Evolutionary conservation across 1,139 yeast genomes (phyloP), one percentile per base, ranked within the genome.

Genomic region (Suhomyces bribrorum): DNA sequence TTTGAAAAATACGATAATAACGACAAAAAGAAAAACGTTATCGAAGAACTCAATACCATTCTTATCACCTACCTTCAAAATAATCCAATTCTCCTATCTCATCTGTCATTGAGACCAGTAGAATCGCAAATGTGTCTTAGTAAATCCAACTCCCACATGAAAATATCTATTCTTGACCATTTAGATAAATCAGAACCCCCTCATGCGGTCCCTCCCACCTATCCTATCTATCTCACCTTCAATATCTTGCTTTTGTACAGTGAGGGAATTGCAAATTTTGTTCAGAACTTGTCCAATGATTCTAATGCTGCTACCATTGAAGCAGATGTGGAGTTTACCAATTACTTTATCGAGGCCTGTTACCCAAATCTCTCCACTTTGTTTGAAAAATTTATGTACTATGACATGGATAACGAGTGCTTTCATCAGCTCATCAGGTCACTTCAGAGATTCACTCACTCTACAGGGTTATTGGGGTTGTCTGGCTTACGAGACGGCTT

Each of bases 401-500:
- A 89, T 0, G 68, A 82, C 2, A 63, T 86, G 58, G 95, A 88
- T 52, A 72, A 75, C 40, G 90, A 84, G 14, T 55, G 79, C 16
- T 72, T 86, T 54, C 86, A 84, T 43, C 61, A 67, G 9, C 53
- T 80, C 12, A 79, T 89, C 2, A 69, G 95, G 33, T 77, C 95
- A 0, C 69, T 86, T 7, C 97, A 90, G 57, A 83, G 83, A 46
- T 70, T 86, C 36, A 78, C 95, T 5, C 96, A 89, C 54, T 80
- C 92, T 0, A 73, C 92, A 0, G 97, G 97, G 0, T 64, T 86
- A n/a, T 61, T 89, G 23, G 81, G 80, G 0, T 56, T 84, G 14
- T 53, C 60, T 1, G 64, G 65, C 0, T 69, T 83, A 11, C 65
- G 95, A 37, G 86, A 86, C 53, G 75, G 78, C 2, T 73, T 86